Conservation (phyloP, 306 rosid species). For the Senna tora region DNA sequence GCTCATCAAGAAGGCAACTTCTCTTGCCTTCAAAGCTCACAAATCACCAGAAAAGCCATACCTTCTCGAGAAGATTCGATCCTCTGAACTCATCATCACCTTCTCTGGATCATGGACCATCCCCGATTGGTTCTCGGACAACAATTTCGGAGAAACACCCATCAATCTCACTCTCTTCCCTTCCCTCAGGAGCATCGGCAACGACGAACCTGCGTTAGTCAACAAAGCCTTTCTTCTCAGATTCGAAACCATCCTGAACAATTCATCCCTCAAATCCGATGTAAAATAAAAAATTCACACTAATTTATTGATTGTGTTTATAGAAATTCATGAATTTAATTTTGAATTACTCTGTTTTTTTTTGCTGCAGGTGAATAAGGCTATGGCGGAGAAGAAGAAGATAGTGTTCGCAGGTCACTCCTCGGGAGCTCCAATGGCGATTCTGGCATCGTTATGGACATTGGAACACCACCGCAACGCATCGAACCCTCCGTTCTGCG, state of each 20-base stretch:
- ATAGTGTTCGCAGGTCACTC: constrained; percentile 80
- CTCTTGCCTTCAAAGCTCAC: constrained; percentile 49
- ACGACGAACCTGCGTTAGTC: constrained; percentile 53
- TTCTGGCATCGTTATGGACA: constrained; percentile 65
- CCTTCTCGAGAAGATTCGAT: constrained; percentile 7
- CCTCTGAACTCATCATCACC: constrained; percentile 45
- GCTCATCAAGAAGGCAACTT: constrained; percentile 42
- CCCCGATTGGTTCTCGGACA: constrained; percentile 43
- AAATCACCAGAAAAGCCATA: constrained; percentile 34
- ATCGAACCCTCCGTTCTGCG: constrained; percentile 41
- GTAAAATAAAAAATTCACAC: too few species aligned
- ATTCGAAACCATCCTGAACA: constrained; percentile 38
- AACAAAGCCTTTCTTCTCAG: constrained; percentile 53
- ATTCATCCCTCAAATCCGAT: constrained; percentile 37
- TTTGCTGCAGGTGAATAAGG: constrained; percentile 62
- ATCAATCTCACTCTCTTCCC: constrained; percentile 52
- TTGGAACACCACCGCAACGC: constrained; percentile 44
- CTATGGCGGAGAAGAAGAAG: constrained; percentile 36
- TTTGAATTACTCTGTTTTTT: neutral
- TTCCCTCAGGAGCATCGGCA: constrained; percentile 68
- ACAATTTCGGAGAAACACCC: constrained; percentile 50
- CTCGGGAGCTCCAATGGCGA: constrained; percentile 67
- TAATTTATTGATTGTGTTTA: too few species aligned
- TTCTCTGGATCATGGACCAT: constrained; percentile 59
- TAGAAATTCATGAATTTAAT: neutral